Evolutionary conservation across 108 stramenopile species (phyloP).

Genomic region (Aureococcus anophagefferens): DNA sequence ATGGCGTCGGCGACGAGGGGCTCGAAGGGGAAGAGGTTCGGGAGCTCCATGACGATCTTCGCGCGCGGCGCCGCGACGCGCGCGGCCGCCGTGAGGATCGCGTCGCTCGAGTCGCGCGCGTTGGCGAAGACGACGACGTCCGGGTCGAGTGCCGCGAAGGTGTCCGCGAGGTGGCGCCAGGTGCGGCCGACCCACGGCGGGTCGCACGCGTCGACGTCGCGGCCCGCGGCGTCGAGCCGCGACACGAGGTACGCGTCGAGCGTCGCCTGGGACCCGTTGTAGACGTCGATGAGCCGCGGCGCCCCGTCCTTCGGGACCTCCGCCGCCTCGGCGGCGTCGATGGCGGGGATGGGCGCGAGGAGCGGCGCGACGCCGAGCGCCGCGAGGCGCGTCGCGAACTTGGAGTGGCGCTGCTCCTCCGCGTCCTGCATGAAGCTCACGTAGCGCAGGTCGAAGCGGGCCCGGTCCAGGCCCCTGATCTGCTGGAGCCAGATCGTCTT

Average conservation of each 20-base stretch:
- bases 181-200: slow-evolving; percentile 4
- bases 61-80: not conserved
- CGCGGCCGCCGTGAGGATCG: not conserved
- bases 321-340: not conserved
- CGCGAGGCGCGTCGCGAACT: not conserved
- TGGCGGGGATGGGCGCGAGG: not conserved
- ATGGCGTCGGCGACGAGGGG: slow-evolving; percentile 1
- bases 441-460: not conserved
- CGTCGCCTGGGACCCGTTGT: not conserved
- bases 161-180: not conserved
- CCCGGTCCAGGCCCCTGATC: not conserved
- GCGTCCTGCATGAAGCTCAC: slow-evolving; percentile 1
- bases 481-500: slow-evolving; percentile 19
- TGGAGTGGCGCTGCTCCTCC: not conserved
- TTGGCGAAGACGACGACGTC: slow-evolving; percentile 12
- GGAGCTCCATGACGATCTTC: slow-evolving; percentile 17
- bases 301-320: not conserved
- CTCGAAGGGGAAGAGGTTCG: slow-evolving; percentile 7
- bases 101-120: slow-evolving; percentile 6
- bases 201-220: not conserved
- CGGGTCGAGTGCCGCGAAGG: not conserved
- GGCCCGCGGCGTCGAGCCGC: not conserved
- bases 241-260: not conserved
- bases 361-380: not conserved
- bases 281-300: not conserved